Evolutionary conservation across 140 eudicot genomes (phyloP), one percentile per base, ranked within the genome.

Genomic region (Stevia rebaudiana): DNA sequence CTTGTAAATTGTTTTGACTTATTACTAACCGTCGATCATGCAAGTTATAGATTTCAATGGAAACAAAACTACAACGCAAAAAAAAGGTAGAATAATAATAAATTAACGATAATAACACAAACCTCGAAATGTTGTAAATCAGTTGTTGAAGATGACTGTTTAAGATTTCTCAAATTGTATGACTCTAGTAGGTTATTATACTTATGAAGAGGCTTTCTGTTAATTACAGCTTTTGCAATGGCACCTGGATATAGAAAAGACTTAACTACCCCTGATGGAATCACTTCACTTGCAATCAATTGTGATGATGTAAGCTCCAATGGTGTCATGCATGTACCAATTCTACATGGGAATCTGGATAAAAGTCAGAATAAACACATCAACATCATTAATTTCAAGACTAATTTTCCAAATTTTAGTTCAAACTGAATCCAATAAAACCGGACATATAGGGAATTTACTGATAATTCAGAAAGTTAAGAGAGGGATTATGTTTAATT

Each of bases 61-160:
- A 17, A 36, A 35, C 39, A 67, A 3, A 12, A 15, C 21, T 44
- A 30, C 36, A 23, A 21, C 1, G n/a, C 3, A 4, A 47, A 41
- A 49, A 47, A 2, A 15, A 49, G 11, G n/a, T n/a, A n/a, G n/a
- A n/a, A n/a, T n/a, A n/a, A n/a, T n/a, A n/a, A n/a, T n/a, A n/a
- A n/a, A n/a, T n/a, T n/a, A n/a, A n/a, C n/a, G 16, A 3, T 50
- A 49, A 48, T 43, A 24, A 52, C 6, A 65, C 79, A 24, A 15
- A 90, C 97, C 97, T 90, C 97, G 8, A 90, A 61, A 56, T 84
- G 77, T 18, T 75, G 80, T 73, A 79, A 80, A 73, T 90, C 94
- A 60, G 64, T 66, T 24, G 33, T 30, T 43, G 66, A 55, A 77
- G 74, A 47, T 53, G 65, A 25, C 18, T 53, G 41, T 43, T 42